Evolutionary conservation across 768 basidiomycete genomes (phyloP).

Genomic region (Tricholoma terreum): DNA sequence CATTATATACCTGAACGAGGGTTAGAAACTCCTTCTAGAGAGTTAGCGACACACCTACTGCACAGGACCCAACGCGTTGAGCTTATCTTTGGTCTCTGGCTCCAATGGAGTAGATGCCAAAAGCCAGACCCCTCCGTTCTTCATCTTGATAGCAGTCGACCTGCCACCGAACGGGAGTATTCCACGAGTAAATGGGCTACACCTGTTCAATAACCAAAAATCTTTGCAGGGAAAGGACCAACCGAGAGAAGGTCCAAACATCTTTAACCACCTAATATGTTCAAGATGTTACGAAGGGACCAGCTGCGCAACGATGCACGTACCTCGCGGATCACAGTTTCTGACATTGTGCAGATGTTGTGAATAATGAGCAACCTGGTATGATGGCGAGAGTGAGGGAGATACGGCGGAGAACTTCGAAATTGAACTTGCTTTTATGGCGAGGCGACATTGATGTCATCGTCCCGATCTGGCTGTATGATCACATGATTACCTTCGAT

Average conservation of each 20-base stretch:
- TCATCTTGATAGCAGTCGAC: constrained; percentile 70
- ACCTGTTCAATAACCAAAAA: background rate
- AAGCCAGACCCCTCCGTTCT: constrained; percentile 66
- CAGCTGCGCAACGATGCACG: background rate
- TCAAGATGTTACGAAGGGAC: background rate
- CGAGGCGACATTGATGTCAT: no score
- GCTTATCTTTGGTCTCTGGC: constrained; percentile 54
- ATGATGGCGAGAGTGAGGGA: no score
- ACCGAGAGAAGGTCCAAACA: constrained; percentile 65
- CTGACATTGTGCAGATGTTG: constrained; percentile 23
- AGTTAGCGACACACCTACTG: constrained; percentile 38
- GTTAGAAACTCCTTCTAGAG: background rate
- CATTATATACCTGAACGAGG: constrained; percentile 46
- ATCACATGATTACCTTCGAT: no score
- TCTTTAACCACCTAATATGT: constrained; percentile 37
- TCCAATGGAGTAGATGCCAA: constrained; percentile 72
- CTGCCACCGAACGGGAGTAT: constrained; percentile 73
- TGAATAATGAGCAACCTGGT: no score
- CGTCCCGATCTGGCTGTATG: no score
- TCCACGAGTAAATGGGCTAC: constrained; percentile 61
- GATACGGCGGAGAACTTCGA: no score
- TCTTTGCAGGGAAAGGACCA: constrained; percentile 10
- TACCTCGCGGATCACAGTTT: constrained; percentile 41
- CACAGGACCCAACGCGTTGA: constrained; percentile 63
- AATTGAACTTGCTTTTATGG: no score